These are phyloP conservation scores for Moniliophthora roreri DNA, from an alignment of 1,284 basidiomycete genomes.

Conservation along the genomic window DNA sequence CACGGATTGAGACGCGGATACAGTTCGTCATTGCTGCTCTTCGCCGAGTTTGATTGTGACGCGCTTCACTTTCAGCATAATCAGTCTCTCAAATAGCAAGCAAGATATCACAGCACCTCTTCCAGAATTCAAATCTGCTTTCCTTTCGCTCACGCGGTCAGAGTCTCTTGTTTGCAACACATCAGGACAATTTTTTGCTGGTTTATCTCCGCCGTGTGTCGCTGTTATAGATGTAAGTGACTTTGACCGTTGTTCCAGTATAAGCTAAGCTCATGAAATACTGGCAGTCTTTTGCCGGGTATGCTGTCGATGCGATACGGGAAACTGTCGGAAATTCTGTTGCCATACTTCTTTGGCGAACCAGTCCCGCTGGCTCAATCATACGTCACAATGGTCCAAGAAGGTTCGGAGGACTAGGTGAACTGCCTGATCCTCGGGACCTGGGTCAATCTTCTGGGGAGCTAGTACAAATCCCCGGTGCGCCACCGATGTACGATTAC, in stretches of 20 bases:
- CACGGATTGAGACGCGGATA: not conserved
- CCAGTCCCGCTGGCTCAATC: conserved; percentile 1
- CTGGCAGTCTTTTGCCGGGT: not conserved
- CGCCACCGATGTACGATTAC: conserved; percentile 2
- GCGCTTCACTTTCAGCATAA: not conserved
- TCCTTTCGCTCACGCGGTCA: not conserved
- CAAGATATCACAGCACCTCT: not conserved
- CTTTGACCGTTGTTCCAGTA: too few species aligned
- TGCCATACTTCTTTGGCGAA: not conserved
- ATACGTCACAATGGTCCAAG: not conserved
- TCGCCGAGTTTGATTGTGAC: not conserved
- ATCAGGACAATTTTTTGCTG: not conserved
- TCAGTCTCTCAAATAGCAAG: not conserved
- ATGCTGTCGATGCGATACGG: not conserved
- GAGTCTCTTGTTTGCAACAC: not conserved
- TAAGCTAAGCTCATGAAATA: not conserved
- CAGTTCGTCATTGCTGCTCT: too few species aligned
- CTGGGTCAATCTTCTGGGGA: not conserved
- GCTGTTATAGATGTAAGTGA: conserved; percentile 3
- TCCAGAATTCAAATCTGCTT: not conserved
- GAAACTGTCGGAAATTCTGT: not conserved
- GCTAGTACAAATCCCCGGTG: not conserved
- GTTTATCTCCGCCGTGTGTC: not conserved
- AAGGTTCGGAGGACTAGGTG: not conserved
- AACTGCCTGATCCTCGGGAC: not conserved